Percentiles rank a stretch among this genome's conserved stretches.
phyloP scores from a whole-genome alignment of 371 early-diverging fungal species.

The Dipsacomyces acuminosporus region DNA sequence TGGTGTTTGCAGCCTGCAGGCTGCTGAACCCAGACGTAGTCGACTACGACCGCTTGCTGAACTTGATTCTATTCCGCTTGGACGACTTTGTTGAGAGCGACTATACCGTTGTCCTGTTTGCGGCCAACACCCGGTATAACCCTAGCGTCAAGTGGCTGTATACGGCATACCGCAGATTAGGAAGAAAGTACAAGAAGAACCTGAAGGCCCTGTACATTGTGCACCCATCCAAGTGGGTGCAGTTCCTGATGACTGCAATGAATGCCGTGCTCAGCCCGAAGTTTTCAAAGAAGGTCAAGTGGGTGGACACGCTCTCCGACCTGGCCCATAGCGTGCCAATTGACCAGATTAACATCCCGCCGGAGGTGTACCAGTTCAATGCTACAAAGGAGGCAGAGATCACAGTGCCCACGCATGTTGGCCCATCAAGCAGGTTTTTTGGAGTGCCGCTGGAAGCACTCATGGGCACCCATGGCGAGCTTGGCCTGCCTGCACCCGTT shows the following conservation, averaged over 20 bases:
- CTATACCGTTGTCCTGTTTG: slow-evolving; percentile 80
- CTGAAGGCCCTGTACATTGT: slow-evolving; percentile 86
- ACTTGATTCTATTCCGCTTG: slow-evolving; percentile 50
- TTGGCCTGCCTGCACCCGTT: slow-evolving; percentile 63
- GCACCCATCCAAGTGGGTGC: slow-evolving; percentile 72
- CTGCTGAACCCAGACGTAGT: slow-evolving; percentile 74
- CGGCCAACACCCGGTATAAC: slow-evolving; percentile 70
- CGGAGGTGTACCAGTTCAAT: slow-evolving; percentile 67
- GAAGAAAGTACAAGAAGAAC: slow-evolving; percentile 88
- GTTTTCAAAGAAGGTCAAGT: slow-evolving; percentile 82
- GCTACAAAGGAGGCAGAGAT: slow-evolving; percentile 46
- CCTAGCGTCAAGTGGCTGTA: slow-evolving; percentile 84
- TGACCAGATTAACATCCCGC: slow-evolving; percentile 70
- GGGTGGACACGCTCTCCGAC: slow-evolving; percentile 65
- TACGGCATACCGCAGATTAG: slow-evolving; percentile 74
- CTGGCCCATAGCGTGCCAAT: slow-evolving; percentile 65
- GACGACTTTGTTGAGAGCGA: slow-evolving; percentile 75
- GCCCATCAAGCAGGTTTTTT: slow-evolving; percentile 49
- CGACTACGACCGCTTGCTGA: slow-evolving; percentile 78
- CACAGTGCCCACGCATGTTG: slow-evolving; percentile 18
- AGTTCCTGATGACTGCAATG: slow-evolving; percentile 66
- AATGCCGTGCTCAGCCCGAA: slow-evolving; percentile 74
- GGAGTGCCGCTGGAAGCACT: slow-evolving; percentile 57
- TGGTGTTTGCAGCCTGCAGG: slow-evolving; percentile 78
- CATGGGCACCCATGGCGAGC: slow-evolving; percentile 57